A percentile compares a stretch with the other conserved stretches of the same genome.
Conservation (phyloP, 257 asterid genomes). For the Solanum gandarillasii region DNA sequence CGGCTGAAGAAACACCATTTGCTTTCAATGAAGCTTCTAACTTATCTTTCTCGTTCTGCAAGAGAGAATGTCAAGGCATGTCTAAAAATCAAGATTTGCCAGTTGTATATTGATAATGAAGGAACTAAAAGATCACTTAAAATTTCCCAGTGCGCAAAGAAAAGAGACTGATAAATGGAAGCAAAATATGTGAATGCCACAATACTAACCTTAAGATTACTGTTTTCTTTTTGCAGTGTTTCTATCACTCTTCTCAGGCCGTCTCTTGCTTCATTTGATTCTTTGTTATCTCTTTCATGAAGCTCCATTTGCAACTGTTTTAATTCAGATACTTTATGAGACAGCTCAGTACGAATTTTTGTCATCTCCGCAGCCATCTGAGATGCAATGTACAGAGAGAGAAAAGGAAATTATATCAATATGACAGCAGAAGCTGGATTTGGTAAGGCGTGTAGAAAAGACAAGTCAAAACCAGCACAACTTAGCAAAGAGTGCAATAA, state of each 20-base stretch:
- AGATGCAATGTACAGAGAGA: constrained; percentile 2
- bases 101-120: background rate
- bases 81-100: constrained; percentile 6
- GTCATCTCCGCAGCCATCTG: constrained; percentile 57
- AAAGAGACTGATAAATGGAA: background rate
- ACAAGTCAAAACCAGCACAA: background rate
- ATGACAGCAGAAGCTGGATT: background rate
- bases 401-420: background rate
- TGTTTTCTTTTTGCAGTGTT: constrained; percentile 62
- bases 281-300: constrained; percentile 35
- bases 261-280: constrained; percentile 27
- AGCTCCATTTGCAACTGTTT: constrained; percentile 54
- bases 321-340: constrained; percentile 51
- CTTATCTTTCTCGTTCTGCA: constrained; percentile 68
- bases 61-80: constrained; percentile 9
- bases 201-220: constrained; percentile 47
- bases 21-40: constrained; percentile 53
- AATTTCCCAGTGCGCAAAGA: background rate
- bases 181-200: background rate
- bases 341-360: constrained; percentile 42
- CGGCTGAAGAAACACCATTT: constrained; percentile 28
- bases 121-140: background rate
- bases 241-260: constrained; percentile 43
- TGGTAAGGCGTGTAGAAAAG: background rate
- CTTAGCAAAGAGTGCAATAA: background rate